Evolutionary conservation across 2,329 filamentous ascomycete species (phyloP).

Genomic region (Stromatinia cepivora): DNA sequence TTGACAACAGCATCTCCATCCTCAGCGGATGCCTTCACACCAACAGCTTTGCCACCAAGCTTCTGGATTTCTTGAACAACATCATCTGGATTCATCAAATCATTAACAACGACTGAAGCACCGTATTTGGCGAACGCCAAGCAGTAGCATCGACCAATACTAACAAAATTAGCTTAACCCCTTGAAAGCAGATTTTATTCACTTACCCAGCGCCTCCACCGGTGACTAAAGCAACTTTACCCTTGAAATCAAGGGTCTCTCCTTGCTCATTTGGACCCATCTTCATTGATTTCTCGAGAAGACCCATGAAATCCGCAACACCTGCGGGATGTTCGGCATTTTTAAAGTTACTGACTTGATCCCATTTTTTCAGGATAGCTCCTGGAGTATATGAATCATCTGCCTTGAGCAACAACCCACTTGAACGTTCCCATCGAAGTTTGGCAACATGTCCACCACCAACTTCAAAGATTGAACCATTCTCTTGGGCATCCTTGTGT

Average conservation of each 20-base stretch:
- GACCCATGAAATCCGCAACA: slow-evolving; percentile 80
- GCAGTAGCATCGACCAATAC: slow-evolving; percentile 87
- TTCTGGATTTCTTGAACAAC: slow-evolving; percentile 93
- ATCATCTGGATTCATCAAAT: slow-evolving; percentile 86
- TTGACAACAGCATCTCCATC: slow-evolving; percentile 91
- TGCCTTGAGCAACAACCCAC: slow-evolving; percentile 84
- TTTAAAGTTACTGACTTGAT: slow-evolving; percentile 82
- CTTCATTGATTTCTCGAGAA: slow-evolving; percentile 82
- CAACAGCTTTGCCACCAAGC: slow-evolving; percentile 82
- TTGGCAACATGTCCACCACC: slow-evolving; percentile 92
- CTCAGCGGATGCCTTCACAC: slow-evolving; percentile 90
- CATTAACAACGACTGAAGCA: slow-evolving; percentile 89
- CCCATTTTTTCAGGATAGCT: slow-evolving; percentile 87
- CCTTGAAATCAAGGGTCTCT: slow-evolving; percentile 76
- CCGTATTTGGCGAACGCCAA: slow-evolving; percentile 84
- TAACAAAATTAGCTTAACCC: slow-evolving; percentile 34
- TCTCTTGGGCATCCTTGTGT: slow-evolving; percentile 81
- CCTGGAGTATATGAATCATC: slow-evolving; percentile 86
- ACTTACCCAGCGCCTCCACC: slow-evolving; percentile 77
- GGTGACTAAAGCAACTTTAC: slow-evolving; percentile 83
- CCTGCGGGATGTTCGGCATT: slow-evolving; percentile 79
- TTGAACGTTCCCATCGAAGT: slow-evolving; percentile 90
- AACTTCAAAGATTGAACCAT: slow-evolving; percentile 87
- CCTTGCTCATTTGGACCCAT: slow-evolving; percentile 70
- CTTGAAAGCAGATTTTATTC: neutral